phyloP scores from a whole-genome alignment of 805 yeast species.

The Candida maris region DNA sequence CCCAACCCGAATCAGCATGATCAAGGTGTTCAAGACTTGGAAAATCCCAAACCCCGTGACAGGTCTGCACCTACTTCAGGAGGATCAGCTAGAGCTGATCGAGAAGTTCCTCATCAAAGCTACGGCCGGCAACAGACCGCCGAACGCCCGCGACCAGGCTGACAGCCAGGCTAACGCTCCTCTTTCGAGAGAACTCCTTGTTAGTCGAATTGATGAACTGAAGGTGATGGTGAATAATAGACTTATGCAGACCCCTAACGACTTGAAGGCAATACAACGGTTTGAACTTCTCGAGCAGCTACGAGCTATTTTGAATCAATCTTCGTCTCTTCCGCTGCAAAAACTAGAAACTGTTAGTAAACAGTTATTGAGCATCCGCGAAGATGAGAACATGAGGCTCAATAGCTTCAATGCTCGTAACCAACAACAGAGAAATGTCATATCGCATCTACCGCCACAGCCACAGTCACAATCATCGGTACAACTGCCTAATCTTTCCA shows the following conservation, averaged over 20 bases:
- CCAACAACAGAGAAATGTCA: constrained; percentile 22
- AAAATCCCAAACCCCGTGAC: constrained; percentile 58
- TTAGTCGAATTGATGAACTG: constrained; percentile 34
- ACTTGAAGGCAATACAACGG: constrained; percentile 40
- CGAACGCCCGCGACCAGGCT: constrained; percentile 11
- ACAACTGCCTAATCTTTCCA: constrained; percentile 33
- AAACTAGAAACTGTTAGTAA: constrained; percentile 31
- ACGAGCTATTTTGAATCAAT: constrained; percentile 34
- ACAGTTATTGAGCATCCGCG: constrained; percentile 30
- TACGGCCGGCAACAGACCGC: constrained; percentile 38
- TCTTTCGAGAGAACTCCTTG: constrained; percentile 18
- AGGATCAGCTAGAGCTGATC: constrained; percentile 63
- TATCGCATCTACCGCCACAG: neutral
- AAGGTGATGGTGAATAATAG: constrained; percentile 42
- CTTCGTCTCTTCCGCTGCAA: constrained; percentile 25
- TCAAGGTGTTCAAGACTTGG: constrained; percentile 86
- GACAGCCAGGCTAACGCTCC: constrained; percentile 6
- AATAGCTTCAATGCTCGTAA: constrained; percentile 22
- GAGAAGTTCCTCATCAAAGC: constrained; percentile 69
- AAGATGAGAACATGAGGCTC: constrained; percentile 31
- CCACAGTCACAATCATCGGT: constrained; percentile 2
- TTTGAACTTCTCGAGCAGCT: constrained; percentile 44
- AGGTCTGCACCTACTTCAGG: constrained; percentile 69
- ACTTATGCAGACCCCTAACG: constrained; percentile 32
- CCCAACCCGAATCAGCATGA: constrained; percentile 65